Evolutionary conservation across 768 basidiomycete species (phyloP).

Genomic region (Mycena capillaripes): DNA sequence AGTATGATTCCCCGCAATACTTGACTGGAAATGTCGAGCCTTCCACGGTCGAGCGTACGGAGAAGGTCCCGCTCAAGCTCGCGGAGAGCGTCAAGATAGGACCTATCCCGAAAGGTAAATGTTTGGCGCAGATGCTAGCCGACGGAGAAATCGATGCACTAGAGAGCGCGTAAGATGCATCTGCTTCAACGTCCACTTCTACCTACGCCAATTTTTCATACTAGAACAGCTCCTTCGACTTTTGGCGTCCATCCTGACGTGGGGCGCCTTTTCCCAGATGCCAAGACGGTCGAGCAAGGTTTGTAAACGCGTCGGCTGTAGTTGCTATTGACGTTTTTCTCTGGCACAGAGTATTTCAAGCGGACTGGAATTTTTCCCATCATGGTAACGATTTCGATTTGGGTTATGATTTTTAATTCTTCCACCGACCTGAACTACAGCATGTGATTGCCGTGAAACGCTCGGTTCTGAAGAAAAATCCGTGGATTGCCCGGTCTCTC

Average conservation of each 20-base stretch:
- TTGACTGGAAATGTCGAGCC: slow-evolving; percentile 37
- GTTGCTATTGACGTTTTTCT: background rate
- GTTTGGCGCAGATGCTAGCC: slow-evolving; percentile 37
- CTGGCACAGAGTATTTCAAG: slow-evolving; percentile 35
- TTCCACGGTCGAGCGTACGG: slow-evolving; percentile 30
- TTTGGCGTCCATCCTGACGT: slow-evolving; percentile 35
- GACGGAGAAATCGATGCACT: slow-evolving; percentile 38
- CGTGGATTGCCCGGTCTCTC: slow-evolving; percentile 34
- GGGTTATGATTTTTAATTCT: background rate
- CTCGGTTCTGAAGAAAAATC: slow-evolving; percentile 29
- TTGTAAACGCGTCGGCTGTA: background rate
- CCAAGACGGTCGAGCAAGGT: slow-evolving; percentile 33
- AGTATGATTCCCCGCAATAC: slow-evolving; percentile 33
- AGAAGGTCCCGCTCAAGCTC: slow-evolving; percentile 36
- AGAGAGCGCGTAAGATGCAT: slow-evolving; percentile 33
- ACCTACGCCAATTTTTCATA: background rate
- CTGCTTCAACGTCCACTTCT: background rate
- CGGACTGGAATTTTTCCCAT: slow-evolving; percentile 37
- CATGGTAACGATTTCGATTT: slow-evolving; percentile 14
- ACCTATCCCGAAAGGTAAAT: slow-evolving; percentile 34
- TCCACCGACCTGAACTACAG: background rate
- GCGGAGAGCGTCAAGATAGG: slow-evolving; percentile 35
- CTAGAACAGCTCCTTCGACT: slow-evolving; percentile 35
- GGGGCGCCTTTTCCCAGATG: slow-evolving; percentile 31
- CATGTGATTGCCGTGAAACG: slow-evolving; percentile 36